Evolutionary conservation across 306 rosid species (phyloP).

Genomic region (Dryas drummondii): DNA sequence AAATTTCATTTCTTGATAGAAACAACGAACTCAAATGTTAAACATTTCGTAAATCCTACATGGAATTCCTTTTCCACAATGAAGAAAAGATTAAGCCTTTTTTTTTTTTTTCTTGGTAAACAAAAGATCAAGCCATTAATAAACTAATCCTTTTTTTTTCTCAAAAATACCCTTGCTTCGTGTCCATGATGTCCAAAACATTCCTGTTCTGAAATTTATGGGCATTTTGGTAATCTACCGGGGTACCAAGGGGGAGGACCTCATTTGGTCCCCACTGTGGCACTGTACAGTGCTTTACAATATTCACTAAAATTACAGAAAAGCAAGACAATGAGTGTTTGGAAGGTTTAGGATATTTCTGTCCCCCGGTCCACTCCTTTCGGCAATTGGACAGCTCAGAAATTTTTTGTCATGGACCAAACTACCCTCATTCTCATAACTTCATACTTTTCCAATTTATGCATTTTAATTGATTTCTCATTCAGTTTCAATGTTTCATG

Average conservation of each 20-base stretch:
- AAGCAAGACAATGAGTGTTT: constrained; percentile 30
- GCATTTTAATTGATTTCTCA: too few relatives aligned
- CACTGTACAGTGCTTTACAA: constrained; percentile 12
- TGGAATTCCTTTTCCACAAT: constrained; percentile 41
- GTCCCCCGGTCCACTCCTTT: constrained; percentile 35
- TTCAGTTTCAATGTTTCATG: too few relatives aligned
- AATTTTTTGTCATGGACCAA: constrained; percentile 24
- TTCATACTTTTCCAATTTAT: too few relatives aligned
- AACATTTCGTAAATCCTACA: constrained; percentile 38
- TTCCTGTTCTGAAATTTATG: background rate
- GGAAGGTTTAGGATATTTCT: constrained; percentile 45
- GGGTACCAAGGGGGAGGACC: background rate
- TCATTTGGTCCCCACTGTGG: constrained; percentile 53
- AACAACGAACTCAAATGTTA: constrained; percentile 22
- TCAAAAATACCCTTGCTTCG: constrained; percentile 34
- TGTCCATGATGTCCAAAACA: background rate
- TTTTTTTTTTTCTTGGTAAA: background rate
- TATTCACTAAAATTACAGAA: constrained; percentile 20
- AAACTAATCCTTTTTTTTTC: background rate
- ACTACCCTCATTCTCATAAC: constrained; percentile 23
- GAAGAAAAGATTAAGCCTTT: background rate
- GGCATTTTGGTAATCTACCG: constrained; percentile 24
- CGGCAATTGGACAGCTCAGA: constrained; percentile 39
- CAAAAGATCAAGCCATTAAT: too few relatives aligned
- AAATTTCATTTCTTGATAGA: too few relatives aligned